Base-by-base conservation (phyloP, 768 basidiomycete species). In the Grammothele lineata region DNA sequence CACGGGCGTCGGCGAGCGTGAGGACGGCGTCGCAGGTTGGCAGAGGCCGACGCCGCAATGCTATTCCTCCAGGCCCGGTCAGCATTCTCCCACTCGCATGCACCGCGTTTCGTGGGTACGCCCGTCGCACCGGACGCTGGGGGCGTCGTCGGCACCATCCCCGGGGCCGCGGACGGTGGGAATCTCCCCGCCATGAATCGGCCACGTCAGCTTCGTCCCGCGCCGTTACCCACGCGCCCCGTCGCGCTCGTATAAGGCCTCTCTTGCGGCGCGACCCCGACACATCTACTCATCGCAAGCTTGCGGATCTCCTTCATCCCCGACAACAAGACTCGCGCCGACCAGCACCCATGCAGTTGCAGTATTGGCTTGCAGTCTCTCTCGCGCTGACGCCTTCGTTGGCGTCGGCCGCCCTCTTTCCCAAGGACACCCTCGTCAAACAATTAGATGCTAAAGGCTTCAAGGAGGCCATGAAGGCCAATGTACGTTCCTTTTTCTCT, bases 401-500 rank as follows among this genome's bases (percentile, higher is more conserved):
- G 53, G 77, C 71, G 55, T 73, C 72, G 33, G 81, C 78, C 22
- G 81, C 64, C 58, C 67, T 74, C 3, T 74, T 70, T 19, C 63
- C 71, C 8, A 58, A 61, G 34, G 63, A 68, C 43, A 64, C 69
- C 22, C 48, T 61, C 15, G 90, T 92, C 50, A 89, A 88, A 70
- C 76, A 80, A 73, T 57, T 92, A 26, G 83, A 87, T 61, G 65
- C 76, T 2, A 86, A 81, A 61, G 70, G 72, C 1, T 92, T 89
- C 66, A 82, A 70, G 62, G 75, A 81, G 46, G 79, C 69, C 4
- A 82, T 93, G 81, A 84, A 83, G 63, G 70, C 70, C 37, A 87
- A 89, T 56, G 91, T 92, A 64, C 48, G 85, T 69, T 27, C 48
- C n/a, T 26, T 17, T 14, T 24, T 11, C 22, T 21, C n/a, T 2